These are phyloP conservation scores for Nemania sp. DNA, from an alignment of 2,329 filamentous ascomycete genomes.

Conservation along the genomic window DNA sequence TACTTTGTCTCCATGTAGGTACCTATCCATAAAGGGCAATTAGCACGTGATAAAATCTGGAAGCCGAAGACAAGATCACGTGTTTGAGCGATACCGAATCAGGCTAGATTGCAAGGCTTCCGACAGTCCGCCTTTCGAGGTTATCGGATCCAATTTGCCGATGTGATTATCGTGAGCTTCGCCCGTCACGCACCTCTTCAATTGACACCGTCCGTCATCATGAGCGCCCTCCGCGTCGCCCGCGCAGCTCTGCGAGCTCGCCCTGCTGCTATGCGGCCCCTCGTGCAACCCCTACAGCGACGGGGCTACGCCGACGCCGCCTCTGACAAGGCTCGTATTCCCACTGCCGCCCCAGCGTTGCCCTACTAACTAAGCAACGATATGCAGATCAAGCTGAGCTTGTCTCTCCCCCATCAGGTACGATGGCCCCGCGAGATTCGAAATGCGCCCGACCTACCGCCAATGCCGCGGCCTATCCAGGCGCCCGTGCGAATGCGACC, in stretches of 20 bases:
- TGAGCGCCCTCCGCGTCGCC: conserved; percentile 94
- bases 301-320: conserved; percentile 90
- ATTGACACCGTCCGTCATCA: conserved; percentile 62
- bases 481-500: neutral
- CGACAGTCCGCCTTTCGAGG: conserved; percentile 29
- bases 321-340: conserved; percentile 67
- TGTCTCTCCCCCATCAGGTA: conserved; percentile 98
- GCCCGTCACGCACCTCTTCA: conserved; percentile 50
- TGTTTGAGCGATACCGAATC: conserved; percentile 48
- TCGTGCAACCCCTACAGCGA: conserved; percentile 79
- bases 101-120: conserved; percentile 34
- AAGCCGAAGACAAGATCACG: too few relatives aligned
- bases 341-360: conserved; percentile 4
- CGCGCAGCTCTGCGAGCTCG: conserved; percentile 85
- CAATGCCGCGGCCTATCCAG: neutral
- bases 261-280: conserved; percentile 73
- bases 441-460: neutral
- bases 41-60: too few relatives aligned
- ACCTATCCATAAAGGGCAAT: too few relatives aligned
- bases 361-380: conserved; percentile 36
- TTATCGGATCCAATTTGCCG: conserved; percentile 47
- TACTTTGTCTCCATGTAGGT: too few relatives aligned
- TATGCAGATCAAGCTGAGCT: conserved; percentile 87
- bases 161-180: conserved; percentile 45
- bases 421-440: conserved; percentile 43